Base-by-base conservation (phyloP, 192 early-diverging fungal species). In the Coemansia sp. region DNA sequence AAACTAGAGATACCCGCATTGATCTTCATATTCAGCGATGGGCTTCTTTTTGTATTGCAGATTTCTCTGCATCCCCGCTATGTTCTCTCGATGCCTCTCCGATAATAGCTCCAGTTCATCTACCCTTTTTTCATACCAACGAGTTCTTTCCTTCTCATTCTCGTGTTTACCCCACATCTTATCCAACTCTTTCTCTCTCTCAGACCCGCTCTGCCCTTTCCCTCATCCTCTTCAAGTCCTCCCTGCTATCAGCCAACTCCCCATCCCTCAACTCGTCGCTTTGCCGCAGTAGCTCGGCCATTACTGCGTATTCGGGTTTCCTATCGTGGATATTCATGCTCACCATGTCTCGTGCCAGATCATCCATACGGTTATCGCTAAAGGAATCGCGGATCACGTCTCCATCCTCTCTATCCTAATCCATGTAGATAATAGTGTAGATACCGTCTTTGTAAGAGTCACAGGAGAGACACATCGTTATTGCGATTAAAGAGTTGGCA, bases 21-120 rank as follows among this genome's bases (percentile, higher is more conserved):
- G 9, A 14, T 42, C 48, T 21, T 65, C 45, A 61, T 45, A 59
- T 10, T 23, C 33, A 0, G 34, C 20, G 1, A 67, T 61, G 8
- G 51, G 5, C 1, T 60, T 4, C 38, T 74, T 69, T 42, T 65
- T 65, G 18, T 20, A 23, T 42, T 64, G 62, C 10, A 74, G 31
- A 1, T 43, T n/a, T 16, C 10, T n/a, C 46, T 74, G 72, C 57
- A 68, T 39, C 36, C 31, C 48, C 9, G n/a, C 21, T 21, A 74
- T 60, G n/a, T 74, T 66, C 6, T 21, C 18, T 9, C 33, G 57
- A 42, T 68, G 72, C 13, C 62, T 56, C 0, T 43, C 57, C 1
- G 66, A 68, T 5, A 68, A 24, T n/a, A 6, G 60, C 7, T 35
- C 38, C 43, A 74, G 26, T 18, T 51, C n/a, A 26, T 46, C 23